These are phyloP conservation scores for Trametopsis cervina DNA, from an alignment of 768 basidiomycete species.

Conservation along the genomic window DNA sequence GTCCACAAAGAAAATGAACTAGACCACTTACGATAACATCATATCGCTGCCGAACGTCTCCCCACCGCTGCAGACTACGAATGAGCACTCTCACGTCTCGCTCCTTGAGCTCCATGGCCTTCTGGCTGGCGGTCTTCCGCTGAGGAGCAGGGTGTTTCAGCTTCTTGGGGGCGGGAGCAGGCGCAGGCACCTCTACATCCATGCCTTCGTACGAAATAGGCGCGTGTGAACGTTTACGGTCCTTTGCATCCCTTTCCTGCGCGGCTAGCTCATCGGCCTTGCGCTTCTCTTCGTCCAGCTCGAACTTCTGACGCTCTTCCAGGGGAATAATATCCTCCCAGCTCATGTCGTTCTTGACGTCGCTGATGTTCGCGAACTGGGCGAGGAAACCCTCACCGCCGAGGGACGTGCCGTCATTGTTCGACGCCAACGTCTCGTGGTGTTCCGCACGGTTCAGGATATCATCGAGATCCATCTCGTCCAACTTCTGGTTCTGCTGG, in stretches of 20 bases:
- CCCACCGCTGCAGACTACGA: conserved; percentile 94
- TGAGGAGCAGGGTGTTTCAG: conserved; percentile 64
- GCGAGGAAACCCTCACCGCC: conserved; percentile 97
- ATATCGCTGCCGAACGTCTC: conserved; percentile 92
- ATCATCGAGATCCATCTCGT: conserved; percentile 98
- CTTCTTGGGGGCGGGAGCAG: conserved; percentile 63
- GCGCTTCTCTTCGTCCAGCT: conserved; percentile 71
- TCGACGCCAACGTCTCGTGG: conserved; percentile 86
- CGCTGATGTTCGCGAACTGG: conserved; percentile 92
- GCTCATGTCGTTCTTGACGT: conserved; percentile 96
- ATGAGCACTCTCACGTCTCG: conserved; percentile 94
- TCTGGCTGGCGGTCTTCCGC: conserved; percentile 88
- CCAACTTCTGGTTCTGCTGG: conserved; percentile 90
- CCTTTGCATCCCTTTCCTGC: conserved; percentile 49
- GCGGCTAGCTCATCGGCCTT: conserved; percentile 65
- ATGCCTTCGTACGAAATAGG: conserved; percentile 89
- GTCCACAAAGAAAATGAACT: conserved; percentile 5
- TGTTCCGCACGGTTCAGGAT: conserved; percentile 95
- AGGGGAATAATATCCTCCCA: conserved; percentile 99
- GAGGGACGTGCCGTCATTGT: conserved; percentile 83
- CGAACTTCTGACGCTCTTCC: conserved; percentile 81
- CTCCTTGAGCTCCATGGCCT: conserved; percentile 95
- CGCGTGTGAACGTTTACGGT: conserved; percentile 80
- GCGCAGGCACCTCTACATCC: conserved; percentile 73
- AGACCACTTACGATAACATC: conserved; percentile 77